phyloP scores from a whole-genome alignment of 2,329 filamentous ascomycete genomes.

The Erysiphe pulchra region DNA sequence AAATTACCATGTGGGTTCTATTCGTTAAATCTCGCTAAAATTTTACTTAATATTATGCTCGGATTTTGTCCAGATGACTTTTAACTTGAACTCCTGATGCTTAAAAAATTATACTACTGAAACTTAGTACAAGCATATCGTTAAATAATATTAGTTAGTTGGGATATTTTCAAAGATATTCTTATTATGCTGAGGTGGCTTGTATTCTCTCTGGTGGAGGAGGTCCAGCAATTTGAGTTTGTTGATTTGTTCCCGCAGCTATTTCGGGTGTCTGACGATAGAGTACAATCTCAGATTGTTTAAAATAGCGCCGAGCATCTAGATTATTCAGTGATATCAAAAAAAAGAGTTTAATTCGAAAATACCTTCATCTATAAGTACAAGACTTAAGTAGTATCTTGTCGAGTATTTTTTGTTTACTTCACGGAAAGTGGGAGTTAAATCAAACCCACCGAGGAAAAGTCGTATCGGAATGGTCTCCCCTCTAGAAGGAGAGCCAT shows the following conservation, averaged over 20 bases:
- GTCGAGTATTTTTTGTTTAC: conserved; percentile 99
- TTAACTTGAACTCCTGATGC: neutral
- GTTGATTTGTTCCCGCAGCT: conserved; percentile 13
- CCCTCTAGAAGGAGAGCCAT: conserved; percentile 83
- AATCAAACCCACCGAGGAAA: conserved; percentile 89
- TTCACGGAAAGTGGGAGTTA: conserved; percentile 94
- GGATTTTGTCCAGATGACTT: neutral
- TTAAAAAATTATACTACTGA: too few relatives aligned
- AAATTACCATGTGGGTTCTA: neutral
- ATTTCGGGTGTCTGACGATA: conserved; percentile 55
- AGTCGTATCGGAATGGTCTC: conserved; percentile 89
- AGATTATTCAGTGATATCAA: conserved; percentile 4
- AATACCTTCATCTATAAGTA: conserved; percentile 77
- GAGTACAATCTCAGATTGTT: conserved; percentile 94
- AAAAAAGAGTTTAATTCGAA: neutral
- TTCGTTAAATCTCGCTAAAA: neutral
- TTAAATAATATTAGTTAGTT: neutral
- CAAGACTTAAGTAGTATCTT: conserved; percentile 85
- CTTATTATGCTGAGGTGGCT: conserved; percentile 3
- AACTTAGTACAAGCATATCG: too few relatives aligned
- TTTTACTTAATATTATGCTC: neutral
- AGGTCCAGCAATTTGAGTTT: conserved; percentile 13
- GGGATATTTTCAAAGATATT: neutral
- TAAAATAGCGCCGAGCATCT: conserved; percentile 96
- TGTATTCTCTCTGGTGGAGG: conserved; percentile 11